These are phyloP conservation scores for Albatrellus ellisii DNA, from an alignment of 768 basidiomycete genomes.

Conservation along the genomic window DNA sequence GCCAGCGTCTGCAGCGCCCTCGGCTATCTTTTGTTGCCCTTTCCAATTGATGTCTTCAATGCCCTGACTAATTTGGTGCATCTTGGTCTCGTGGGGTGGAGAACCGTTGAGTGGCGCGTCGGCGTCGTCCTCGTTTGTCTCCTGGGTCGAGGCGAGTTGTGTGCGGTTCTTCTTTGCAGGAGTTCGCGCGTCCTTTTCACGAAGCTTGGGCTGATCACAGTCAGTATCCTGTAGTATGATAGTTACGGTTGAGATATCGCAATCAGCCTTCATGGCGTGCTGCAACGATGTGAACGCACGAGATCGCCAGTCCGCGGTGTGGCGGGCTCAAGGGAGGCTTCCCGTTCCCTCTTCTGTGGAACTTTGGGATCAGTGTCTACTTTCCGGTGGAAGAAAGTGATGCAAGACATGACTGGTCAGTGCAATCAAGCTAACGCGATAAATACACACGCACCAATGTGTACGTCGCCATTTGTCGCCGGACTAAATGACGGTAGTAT, in stretches of 20 bases:
- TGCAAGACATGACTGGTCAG: slow-evolving; percentile 8
- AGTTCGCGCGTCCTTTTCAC: slow-evolving; percentile 40
- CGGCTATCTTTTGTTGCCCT: slow-evolving; percentile 24
- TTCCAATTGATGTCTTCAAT: slow-evolving; percentile 71
- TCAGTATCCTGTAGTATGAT: slow-evolving; percentile 17
- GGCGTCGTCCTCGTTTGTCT: slow-evolving; percentile 46
- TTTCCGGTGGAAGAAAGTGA: not conserved
- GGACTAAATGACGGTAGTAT: no score
- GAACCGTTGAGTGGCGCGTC: slow-evolving; percentile 23
- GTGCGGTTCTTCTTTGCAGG: slow-evolving; percentile 69
- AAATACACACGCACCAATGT: not conserved
- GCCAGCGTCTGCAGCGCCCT: slow-evolving; percentile 4
- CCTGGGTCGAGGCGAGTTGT: slow-evolving; percentile 33
- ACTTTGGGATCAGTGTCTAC: slow-evolving; percentile 34
- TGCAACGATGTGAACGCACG: slow-evolving; percentile 18
- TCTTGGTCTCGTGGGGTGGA: slow-evolving; percentile 69
- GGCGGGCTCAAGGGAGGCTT: slow-evolving; percentile 61
- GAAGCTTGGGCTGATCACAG: slow-evolving; percentile 17
- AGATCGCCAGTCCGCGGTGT: slow-evolving; percentile 21
- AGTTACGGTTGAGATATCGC: not conserved
- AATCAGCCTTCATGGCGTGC: not conserved
- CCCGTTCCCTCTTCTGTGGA: slow-evolving; percentile 53
- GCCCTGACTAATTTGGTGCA: slow-evolving; percentile 64
- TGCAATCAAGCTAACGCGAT: not conserved
- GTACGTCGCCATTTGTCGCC: not conserved